Evolutionary conservation across 2,329 filamentous ascomycete genomes (phyloP).

Genomic region (Fusarium citri): DNA sequence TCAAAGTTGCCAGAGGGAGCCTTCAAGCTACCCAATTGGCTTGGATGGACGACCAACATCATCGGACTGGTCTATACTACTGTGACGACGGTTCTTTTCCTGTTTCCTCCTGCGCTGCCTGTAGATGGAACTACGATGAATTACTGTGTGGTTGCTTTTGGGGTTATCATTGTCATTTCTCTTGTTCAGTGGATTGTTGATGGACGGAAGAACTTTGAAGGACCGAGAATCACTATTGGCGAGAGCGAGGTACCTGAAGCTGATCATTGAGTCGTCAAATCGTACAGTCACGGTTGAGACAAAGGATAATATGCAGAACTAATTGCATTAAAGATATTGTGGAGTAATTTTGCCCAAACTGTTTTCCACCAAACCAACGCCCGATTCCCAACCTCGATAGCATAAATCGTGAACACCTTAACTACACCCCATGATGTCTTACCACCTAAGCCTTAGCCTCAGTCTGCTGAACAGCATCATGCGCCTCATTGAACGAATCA

Average conservation of each 20-base stretch:
- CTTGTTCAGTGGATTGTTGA: slow-evolving; percentile 59
- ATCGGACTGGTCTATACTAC: slow-evolving; percentile 71
- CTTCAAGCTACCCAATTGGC: slow-evolving; percentile 50
- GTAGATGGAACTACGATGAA: slow-evolving; percentile 77
- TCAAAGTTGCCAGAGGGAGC: slow-evolving; percentile 68
- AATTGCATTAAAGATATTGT: not conserved
- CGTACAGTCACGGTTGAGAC: accelerated
- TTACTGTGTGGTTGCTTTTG: slow-evolving; percentile 61
- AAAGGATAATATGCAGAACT: accelerated
- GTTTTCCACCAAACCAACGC: not conserved
- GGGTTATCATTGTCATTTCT: slow-evolving; percentile 58
- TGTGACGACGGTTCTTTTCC: slow-evolving; percentile 76
- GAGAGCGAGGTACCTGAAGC: not conserved
- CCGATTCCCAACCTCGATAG: not conserved
- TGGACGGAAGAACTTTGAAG: slow-evolving; percentile 56
- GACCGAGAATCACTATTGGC: slow-evolving; percentile 18
- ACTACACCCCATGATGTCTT: accelerated
- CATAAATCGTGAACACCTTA: not conserved
- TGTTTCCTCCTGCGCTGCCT: slow-evolving; percentile 75
- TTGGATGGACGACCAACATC: slow-evolving; percentile 53
- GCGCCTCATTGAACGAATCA: slow-evolving; percentile 15
- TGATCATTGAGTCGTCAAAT: not conserved
- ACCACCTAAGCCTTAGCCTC: not conserved
- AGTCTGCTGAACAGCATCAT: not conserved
- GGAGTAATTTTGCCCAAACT: not conserved